Percentiles rank a stretch among this genome's conserved stretches.
These are phyloP conservation scores for Trichoderma lentiforme DNA, from an alignment of 2,329 filamentous ascomycete species.

Conservation along the genomic window DNA sequence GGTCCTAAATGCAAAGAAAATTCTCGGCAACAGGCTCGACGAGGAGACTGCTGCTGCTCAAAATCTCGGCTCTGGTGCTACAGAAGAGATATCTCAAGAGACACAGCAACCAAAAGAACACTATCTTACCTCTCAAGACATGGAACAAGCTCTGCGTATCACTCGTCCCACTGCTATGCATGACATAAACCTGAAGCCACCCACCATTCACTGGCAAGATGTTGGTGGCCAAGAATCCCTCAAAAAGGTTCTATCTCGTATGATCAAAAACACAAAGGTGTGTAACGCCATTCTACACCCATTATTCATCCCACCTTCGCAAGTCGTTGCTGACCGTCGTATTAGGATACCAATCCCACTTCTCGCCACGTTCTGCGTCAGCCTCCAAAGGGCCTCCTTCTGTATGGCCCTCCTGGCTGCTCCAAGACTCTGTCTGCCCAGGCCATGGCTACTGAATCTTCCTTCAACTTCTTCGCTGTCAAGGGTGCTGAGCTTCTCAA, in stretches of 20 bases:
- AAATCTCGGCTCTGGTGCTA: not conserved
- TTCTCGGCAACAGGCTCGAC: constrained; percentile 27
- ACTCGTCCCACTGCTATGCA: constrained; percentile 84
- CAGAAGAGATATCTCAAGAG: not conserved
- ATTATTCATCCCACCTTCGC: not conserved
- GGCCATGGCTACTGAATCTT: constrained; percentile 84
- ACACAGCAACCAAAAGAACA: constrained; percentile 22
- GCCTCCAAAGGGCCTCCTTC: constrained; percentile 75
- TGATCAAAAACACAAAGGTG: constrained; percentile 43
- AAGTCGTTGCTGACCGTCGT: not conserved
- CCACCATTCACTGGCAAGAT: constrained; percentile 79
- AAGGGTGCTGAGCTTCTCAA: constrained; percentile 91
- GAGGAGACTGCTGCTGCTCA: constrained; percentile 17
- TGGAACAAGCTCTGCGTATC: constrained; percentile 62
- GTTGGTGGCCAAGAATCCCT: constrained; percentile 81
- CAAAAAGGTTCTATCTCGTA: constrained; percentile 58
- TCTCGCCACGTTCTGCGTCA: constrained; percentile 41
- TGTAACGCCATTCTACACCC: not conserved
- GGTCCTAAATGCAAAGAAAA: constrained; percentile 37
- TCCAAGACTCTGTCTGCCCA: constrained; percentile 92
- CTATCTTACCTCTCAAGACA: constrained; percentile 46
- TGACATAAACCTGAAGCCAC: constrained; percentile 83
- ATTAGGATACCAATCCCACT: constrained; percentile 32
- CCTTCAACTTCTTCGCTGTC: constrained; percentile 90
- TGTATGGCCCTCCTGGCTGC: constrained; percentile 91